Conservation (phyloP, 1,284 basidiomycete genomes). For the Moniliophthora roreri region DNA sequence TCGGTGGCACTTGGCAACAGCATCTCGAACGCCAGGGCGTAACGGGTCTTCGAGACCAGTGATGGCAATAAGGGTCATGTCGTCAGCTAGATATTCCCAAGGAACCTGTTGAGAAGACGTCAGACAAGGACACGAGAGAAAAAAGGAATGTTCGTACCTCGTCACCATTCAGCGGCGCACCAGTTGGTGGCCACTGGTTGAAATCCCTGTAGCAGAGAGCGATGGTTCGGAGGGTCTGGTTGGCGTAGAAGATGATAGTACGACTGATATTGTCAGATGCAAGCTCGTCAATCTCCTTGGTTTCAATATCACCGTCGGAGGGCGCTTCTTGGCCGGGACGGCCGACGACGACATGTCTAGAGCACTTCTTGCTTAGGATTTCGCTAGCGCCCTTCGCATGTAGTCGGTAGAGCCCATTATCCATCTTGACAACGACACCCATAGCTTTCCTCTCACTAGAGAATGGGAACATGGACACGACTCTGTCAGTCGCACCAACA, state of each 20-base stretch:
- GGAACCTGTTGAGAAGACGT: conserved; percentile 46
- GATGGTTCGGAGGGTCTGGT: conserved; percentile 92
- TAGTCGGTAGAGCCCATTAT: conserved; percentile 64
- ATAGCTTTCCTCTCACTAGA: conserved; percentile 95
- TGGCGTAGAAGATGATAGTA: conserved; percentile 96
- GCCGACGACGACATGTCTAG: conserved; percentile 68
- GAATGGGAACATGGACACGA: conserved; percentile 94
- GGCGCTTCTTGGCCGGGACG: conserved; percentile 28
- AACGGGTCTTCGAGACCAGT: conserved; percentile 96
- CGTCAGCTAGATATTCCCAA: conserved; percentile 69
- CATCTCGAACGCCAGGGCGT: conserved; percentile 85
- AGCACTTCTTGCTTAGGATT: conserved; percentile 81
- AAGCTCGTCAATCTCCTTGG: conserved; percentile 58
- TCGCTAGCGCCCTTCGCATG: conserved; percentile 95
- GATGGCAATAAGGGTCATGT: conserved; percentile 86
- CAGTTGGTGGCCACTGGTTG: conserved; percentile 79
- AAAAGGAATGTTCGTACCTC: conserved; percentile 49
- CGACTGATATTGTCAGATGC: conserved; percentile 79
- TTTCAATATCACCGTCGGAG: conserved; percentile 46
- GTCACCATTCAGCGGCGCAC: conserved; percentile 40
- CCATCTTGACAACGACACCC: conserved; percentile 82
- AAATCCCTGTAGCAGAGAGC: conserved; percentile 93
- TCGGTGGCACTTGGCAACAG: conserved; percentile 82
- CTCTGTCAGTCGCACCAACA: conserved; percentile 38
- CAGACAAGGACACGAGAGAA: conserved; percentile 9